Evolutionary conservation across 768 basidiomycete genomes (phyloP).

Genomic region (Basidioascus undulatus): DNA sequence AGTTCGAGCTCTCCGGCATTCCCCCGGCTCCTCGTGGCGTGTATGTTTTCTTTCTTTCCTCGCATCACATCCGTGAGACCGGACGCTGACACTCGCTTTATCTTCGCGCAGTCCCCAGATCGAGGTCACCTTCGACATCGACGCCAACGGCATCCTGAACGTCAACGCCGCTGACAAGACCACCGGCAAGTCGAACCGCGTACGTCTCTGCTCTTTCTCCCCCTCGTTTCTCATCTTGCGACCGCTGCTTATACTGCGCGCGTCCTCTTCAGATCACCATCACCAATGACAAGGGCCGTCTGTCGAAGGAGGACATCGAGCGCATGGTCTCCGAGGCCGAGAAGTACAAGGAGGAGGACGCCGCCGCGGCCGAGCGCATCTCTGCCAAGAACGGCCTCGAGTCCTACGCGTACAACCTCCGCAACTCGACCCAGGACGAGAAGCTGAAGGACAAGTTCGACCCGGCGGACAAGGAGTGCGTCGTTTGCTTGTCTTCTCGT

Average conservation of each 20-base stretch:
- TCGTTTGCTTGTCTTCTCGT: too few species aligned
- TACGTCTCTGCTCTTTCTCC: neutral
- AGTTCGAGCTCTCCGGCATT: constrained; percentile 91
- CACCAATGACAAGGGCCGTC: constrained; percentile 87
- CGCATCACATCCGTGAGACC: too few species aligned
- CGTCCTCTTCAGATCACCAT: constrained; percentile 87
- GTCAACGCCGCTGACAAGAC: constrained; percentile 91
- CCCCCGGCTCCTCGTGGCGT: constrained; percentile 94
- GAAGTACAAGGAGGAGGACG: constrained; percentile 50
- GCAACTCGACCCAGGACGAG: constrained; percentile 65
- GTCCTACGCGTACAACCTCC: constrained; percentile 85
- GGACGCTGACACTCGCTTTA: too few species aligned
- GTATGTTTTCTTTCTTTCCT: too few species aligned
- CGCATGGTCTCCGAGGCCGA: constrained; percentile 91
- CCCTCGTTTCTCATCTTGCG: neutral
- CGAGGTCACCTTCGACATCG: constrained; percentile 94
- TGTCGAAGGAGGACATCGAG: constrained; percentile 94
- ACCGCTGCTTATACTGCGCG: too few species aligned
- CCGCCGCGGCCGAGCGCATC: constrained; percentile 55
- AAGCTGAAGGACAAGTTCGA: constrained; percentile 76
- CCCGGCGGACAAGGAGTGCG: constrained; percentile 54
- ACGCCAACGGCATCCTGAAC: constrained; percentile 79
- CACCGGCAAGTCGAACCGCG: constrained; percentile 67
- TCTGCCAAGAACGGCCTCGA: constrained; percentile 75
- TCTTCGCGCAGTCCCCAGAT: too few species aligned